phyloP scores from a whole-genome alignment of 345 rosid genomes.

The Pelargonium nanum region DNA sequence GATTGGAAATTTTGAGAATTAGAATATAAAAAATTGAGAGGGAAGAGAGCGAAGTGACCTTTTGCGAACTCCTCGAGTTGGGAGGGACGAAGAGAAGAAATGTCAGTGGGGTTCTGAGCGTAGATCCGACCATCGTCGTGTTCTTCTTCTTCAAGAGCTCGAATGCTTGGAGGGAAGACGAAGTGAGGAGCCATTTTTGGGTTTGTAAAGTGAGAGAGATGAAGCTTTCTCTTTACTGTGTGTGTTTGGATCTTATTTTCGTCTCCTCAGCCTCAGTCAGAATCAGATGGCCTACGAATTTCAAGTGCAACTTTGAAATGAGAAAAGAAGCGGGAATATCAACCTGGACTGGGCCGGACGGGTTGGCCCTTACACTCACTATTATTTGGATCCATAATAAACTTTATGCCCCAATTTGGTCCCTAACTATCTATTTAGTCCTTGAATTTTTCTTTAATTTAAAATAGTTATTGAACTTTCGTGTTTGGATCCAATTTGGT shows the following conservation, averaged over 20 bases:
- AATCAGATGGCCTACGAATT: background rate
- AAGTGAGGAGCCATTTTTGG: slow-evolving; percentile 69
- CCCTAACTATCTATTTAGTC: too few relatives aligned
- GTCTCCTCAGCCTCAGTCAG: too few relatives aligned
- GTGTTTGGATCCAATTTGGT: too few relatives aligned
- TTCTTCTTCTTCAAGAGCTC: slow-evolving; percentile 51
- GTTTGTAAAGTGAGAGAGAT: slow-evolving; percentile 11
- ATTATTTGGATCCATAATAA: too few relatives aligned
- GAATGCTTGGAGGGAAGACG: slow-evolving; percentile 57
- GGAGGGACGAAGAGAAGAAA: slow-evolving; percentile 46
- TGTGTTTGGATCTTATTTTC: too few relatives aligned
- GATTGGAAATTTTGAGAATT: background rate
- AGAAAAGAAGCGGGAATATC: background rate
- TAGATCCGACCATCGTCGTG: slow-evolving; percentile 37
- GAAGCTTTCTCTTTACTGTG: too few relatives aligned
- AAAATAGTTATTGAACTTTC: too few relatives aligned
- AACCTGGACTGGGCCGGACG: too few relatives aligned
- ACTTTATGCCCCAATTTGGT: too few relatives aligned
- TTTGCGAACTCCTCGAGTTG: slow-evolving; percentile 83
- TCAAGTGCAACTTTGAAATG: slow-evolving; percentile 2
- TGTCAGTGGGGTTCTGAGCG: slow-evolving; percentile 45
- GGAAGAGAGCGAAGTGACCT: slow-evolving; percentile 31
- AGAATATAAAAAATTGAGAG: too few relatives aligned
- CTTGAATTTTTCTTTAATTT: too few relatives aligned
- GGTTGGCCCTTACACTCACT: too few relatives aligned